Conservation (phyloP, 2,329 filamentous ascomycete species). For the Fusarium papillatum region DNA sequence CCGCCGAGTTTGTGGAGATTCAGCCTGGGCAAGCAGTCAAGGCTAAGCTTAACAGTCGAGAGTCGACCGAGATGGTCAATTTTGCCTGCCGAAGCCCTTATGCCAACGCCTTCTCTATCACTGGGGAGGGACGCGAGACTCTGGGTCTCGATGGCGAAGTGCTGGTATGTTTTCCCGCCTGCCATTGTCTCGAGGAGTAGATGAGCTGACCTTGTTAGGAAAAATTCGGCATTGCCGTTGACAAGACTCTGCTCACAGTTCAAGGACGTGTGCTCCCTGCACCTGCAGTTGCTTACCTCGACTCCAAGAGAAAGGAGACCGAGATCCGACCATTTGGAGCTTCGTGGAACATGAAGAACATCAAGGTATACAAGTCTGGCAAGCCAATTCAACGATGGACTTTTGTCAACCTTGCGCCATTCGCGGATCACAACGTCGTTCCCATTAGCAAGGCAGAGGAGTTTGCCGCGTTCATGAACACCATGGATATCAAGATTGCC, state of each 20-base stretch:
- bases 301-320: slow-evolving; percentile 33
- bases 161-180: slow-evolving; percentile 44
- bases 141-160: slow-evolving; percentile 68
- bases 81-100: slow-evolving; percentile 79
- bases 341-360: slow-evolving; percentile 76
- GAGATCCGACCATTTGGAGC: slow-evolving; percentile 60
- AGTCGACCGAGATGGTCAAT: slow-evolving; percentile 78
- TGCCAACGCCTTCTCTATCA: slow-evolving; percentile 77
- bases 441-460: slow-evolving; percentile 39
- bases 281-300: slow-evolving; percentile 72
- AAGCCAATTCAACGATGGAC: slow-evolving; percentile 63
- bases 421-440: slow-evolving; percentile 17
- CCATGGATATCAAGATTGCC: slow-evolving; percentile 56
- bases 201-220: slow-evolving; percentile 30
- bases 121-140: slow-evolving; percentile 65
- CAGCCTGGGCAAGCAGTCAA: slow-evolving; percentile 74
- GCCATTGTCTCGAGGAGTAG: neutral
- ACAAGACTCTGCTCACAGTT: slow-evolving; percentile 76
- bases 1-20: slow-evolving; percentile 75
- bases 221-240: slow-evolving; percentile 75
- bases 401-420: slow-evolving; percentile 56
- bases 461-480: slow-evolving; percentile 54
- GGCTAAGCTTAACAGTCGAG: slow-evolving; percentile 68
- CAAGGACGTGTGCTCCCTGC: slow-evolving; percentile 75
- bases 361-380: slow-evolving; percentile 68